A percentile compares a stretch with the other conserved stretches of the same genome.
Conservation (phyloP, 78 protist genomes). For the Pigoraptor vietnamica region DNA sequence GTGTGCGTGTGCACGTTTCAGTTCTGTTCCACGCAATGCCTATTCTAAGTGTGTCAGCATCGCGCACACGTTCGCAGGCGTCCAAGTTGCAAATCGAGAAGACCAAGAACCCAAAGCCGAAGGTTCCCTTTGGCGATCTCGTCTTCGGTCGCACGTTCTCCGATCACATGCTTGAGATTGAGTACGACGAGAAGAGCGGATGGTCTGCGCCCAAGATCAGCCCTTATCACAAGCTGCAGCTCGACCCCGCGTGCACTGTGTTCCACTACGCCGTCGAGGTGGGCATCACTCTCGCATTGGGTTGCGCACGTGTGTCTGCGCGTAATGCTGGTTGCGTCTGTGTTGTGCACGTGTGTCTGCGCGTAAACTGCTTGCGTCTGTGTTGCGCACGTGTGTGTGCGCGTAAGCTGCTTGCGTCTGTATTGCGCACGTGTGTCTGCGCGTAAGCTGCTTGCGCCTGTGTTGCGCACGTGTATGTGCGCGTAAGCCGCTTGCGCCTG, state of each 20-base stretch:
- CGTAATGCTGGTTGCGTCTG: not conserved
- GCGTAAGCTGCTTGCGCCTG: too few species aligned
- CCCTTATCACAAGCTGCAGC: slow-evolving; percentile 69
- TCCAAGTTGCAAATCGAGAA: not conserved
- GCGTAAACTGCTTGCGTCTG: too few species aligned
- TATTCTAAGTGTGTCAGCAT: too few species aligned
- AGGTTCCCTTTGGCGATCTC: slow-evolving; percentile 28
- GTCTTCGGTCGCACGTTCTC: slow-evolving; percentile 83
- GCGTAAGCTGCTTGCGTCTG: not conserved
- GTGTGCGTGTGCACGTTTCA: too few species aligned
- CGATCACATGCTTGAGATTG: slow-evolving; percentile 87
- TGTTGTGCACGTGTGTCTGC: too few species aligned
- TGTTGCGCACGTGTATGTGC: too few species aligned
- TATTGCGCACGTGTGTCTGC: too few species aligned
- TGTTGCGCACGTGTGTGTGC: not conserved
- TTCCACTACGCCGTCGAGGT: slow-evolving; percentile 91
- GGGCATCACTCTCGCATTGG: not conserved
- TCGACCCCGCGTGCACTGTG: slow-evolving; percentile 76
- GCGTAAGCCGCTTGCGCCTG: too few species aligned
- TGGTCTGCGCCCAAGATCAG: slow-evolving; percentile 77
- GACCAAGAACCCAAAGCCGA: not conserved
- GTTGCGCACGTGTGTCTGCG: not conserved
- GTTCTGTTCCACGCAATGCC: too few species aligned
- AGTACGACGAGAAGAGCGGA: slow-evolving; percentile 70
- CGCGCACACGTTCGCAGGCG: too few species aligned